Conservation (phyloP, 352 stramenopile species). For the Phytophthora aleatoria region DNA sequence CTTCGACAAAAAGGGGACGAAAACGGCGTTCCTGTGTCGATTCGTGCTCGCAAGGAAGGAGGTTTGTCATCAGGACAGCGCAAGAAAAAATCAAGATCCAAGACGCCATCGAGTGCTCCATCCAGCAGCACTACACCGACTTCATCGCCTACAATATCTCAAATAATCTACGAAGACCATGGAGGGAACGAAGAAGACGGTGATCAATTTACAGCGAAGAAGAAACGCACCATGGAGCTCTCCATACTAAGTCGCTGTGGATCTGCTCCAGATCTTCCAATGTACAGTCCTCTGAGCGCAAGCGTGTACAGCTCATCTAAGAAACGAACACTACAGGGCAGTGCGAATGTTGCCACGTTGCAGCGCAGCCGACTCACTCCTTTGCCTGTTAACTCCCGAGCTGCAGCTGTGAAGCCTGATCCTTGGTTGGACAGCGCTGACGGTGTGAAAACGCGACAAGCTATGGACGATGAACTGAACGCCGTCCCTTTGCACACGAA, state of each 20-base stretch:
- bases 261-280: slow-evolving; percentile 63
- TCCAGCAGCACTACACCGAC: neutral
- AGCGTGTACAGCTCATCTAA: slow-evolving; percentile 72
- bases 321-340: slow-evolving; percentile 49
- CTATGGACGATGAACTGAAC: slow-evolving; percentile 1
- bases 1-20: slow-evolving; percentile 11
- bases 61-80: slow-evolving; percentile 1
- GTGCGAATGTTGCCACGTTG: slow-evolving; percentile 34
- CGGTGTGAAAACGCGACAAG: neutral
- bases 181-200: neutral
- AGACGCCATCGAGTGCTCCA: slow-evolving; percentile 15
- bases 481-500: slow-evolving; percentile 9
- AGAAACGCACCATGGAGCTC: slow-evolving; percentile 23
- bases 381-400: slow-evolving; percentile 55
- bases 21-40: neutral
- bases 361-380: slow-evolving; percentile 67
- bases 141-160: slow-evolving; percentile 1
- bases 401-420: slow-evolving; percentile 35
- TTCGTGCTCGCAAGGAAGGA: slow-evolving; percentile 3
- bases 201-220: slow-evolving; percentile 2
- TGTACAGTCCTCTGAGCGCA: slow-evolving; percentile 55
- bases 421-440: slow-evolving; percentile 4
- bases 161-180: slow-evolving; percentile 11
- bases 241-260: slow-evolving; percentile 66
- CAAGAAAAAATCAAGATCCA: slow-evolving; percentile 25